phyloP scores from a whole-genome alignment of 2,329 filamentous ascomycete genomes.

The Sarocladiaceae sp. region DNA sequence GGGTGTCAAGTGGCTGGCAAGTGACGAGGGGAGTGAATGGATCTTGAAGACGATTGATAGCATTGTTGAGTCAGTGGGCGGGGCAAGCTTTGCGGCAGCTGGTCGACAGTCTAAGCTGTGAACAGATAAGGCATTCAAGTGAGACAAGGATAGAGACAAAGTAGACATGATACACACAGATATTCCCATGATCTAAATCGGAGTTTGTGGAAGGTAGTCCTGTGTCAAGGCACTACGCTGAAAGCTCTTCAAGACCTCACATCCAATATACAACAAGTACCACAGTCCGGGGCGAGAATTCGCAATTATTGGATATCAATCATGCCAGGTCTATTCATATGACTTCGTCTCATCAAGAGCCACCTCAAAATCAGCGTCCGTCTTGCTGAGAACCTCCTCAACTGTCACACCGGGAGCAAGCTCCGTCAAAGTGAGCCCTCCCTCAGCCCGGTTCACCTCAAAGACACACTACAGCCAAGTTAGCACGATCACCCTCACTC shows the following conservation, averaged over 20 bases:
- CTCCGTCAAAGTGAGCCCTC: conserved; percentile 61
- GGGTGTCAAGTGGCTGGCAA: conserved; percentile 32
- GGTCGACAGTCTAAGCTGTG: conserved; percentile 1
- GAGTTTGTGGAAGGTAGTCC: too few relatives aligned
- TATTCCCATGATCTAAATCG: too few relatives aligned
- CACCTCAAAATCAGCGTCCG: conserved; percentile 60
- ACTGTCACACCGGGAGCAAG: conserved; percentile 61
- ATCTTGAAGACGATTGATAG: conserved; percentile 36
- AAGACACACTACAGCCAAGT: conserved; percentile 53
- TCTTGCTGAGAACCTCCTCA: conserved; percentile 64
- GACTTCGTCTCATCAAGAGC: conserved; percentile 1
- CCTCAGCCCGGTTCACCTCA: conserved; percentile 56
- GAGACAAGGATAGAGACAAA: too few relatives aligned
- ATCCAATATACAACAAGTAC: too few relatives aligned
- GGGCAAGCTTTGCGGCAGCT: conserved; percentile 28
- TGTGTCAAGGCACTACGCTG: too few relatives aligned
- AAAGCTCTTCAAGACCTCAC: too few relatives aligned
- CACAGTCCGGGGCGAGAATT: too few relatives aligned
- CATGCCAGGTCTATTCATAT: conserved; percentile 7
- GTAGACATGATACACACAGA: too few relatives aligned
- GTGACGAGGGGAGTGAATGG: conserved; percentile 42
- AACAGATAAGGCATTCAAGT: too few relatives aligned
- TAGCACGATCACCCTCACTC: conserved; percentile 4
- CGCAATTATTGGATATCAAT: too few relatives aligned
- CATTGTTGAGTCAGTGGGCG: conserved; percentile 39